Evolutionary conservation across 164 flowering plant genomes (phyloP).

Genomic region (Euptelea pleiosperma): DNA sequence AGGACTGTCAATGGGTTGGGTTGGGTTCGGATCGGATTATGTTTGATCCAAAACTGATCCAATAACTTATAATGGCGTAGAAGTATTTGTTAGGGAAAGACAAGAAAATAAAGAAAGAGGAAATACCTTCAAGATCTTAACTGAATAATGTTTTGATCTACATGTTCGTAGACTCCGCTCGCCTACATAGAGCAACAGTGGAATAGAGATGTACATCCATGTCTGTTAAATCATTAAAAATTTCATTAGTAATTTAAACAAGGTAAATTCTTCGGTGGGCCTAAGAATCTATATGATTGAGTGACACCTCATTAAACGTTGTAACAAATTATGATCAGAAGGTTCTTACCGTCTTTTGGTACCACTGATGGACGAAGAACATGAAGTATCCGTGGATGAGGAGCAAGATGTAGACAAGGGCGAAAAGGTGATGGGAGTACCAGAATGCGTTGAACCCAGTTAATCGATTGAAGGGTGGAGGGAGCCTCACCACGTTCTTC

Average conservation of each 20-base stretch:
- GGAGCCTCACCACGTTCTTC: slow-evolving; percentile 60
- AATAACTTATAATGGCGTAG: too few species aligned
- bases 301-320: not conserved
- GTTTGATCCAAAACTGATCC: too few species aligned
- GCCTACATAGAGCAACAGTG: slow-evolving; percentile 67
- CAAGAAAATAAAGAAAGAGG: not conserved
- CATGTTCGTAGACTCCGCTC: slow-evolving; percentile 66
- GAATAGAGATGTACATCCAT: slow-evolving; percentile 90
- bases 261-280: too few species aligned
- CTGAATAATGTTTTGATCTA: slow-evolving; percentile 68
- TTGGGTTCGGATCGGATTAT: too few species aligned
- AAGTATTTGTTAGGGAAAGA: not conserved
- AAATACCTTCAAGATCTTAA: slow-evolving; percentile 66
- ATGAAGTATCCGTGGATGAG: slow-evolving; percentile 73
- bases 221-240: slow-evolving; percentile 47
- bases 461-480: slow-evolving; percentile 67
- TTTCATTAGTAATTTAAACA: not conserved
- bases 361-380: slow-evolving; percentile 74
- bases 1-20: too few species aligned
- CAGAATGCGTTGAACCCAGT: slow-evolving; percentile 98
- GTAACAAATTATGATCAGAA: not conserved
- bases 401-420: slow-evolving; percentile 70
- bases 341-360: slow-evolving; percentile 69
- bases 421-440: slow-evolving; percentile 91
- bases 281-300: too few species aligned